A percentile compares a stretch with the other conserved stretches of the same genome.
These are phyloP conservation scores for Elongisporangium undulatum DNA, from an alignment of 352 stramenopile species.

Conservation along the genomic window DNA sequence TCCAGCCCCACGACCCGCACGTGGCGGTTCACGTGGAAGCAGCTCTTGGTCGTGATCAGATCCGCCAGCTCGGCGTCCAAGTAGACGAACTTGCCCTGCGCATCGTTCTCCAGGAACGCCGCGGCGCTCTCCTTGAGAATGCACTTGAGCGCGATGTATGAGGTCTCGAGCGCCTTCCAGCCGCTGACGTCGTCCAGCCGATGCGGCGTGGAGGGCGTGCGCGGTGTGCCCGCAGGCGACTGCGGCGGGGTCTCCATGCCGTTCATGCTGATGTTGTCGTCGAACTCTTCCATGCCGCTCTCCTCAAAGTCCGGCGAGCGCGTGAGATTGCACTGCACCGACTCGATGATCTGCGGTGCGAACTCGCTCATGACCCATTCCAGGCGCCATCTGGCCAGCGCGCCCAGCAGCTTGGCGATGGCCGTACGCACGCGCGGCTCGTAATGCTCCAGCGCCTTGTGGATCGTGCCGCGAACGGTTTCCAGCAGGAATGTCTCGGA, in stretches of 20 bases:
- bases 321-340: conserved; percentile 64
- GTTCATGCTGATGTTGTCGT: conserved; percentile 81
- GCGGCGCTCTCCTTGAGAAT: conserved; percentile 76
- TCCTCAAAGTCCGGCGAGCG: conserved; percentile 81
- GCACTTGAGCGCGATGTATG: conserved; percentile 80
- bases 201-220: conserved; percentile 73
- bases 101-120: conserved; percentile 43
- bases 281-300: conserved; percentile 62
- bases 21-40: conserved; percentile 95
- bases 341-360: conserved; percentile 67
- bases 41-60: conserved; percentile 70
- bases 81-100: conserved; percentile 36
- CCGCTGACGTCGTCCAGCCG: conserved; percentile 95
- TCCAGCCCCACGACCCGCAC: conserved; percentile 87
- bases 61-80: conserved; percentile 60
- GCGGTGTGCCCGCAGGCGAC: conserved; percentile 54
- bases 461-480: conserved; percentile 27
- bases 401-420: conserved; percentile 67
- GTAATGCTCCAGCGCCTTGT: conserved; percentile 78
- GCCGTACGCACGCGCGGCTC: conserved; percentile 81
- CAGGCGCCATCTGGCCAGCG: conserved; percentile 59
- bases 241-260: conserved; percentile 68
- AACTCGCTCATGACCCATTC: conserved; percentile 57
- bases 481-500: conserved; percentile 39
- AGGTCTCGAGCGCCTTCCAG: conserved; percentile 96